Percentiles rank a stretch among this genome's conserved stretches.
Conservation (phyloP, 345 rosid species). For the Salix caprea region DNA sequence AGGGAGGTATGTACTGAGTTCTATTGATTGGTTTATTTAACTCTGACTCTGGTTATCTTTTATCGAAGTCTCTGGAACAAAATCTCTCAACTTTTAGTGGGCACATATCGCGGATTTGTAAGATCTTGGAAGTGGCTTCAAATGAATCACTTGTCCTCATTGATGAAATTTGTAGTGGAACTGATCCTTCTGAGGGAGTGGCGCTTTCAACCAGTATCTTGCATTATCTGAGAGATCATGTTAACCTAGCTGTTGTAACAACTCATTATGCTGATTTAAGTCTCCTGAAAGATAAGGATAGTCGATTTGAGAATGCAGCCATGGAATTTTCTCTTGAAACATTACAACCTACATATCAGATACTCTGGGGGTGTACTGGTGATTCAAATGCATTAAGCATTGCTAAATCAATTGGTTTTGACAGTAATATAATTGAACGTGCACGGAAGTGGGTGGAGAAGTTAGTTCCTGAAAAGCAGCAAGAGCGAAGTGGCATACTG, state of each 20-base stretch:
- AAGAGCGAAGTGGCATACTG: constrained; percentile 55
- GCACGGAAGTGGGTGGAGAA: constrained; percentile 71
- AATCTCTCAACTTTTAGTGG: constrained; percentile 92
- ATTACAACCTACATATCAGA: constrained; percentile 67
- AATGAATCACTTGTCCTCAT: constrained; percentile 78
- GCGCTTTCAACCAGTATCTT: constrained; percentile 80
- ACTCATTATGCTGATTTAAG: constrained; percentile 92
- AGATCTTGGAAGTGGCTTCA: constrained; percentile 64
- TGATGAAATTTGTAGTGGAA: constrained; percentile 93
- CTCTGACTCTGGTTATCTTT: constrained; percentile 47
- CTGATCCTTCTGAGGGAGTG: constrained; percentile 96
- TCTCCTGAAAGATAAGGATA: constrained; percentile 64
- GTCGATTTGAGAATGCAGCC: constrained; percentile 78
- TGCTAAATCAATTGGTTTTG: constrained; percentile 76
- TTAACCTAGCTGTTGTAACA: constrained; percentile 69
- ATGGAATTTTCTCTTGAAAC: constrained; percentile 90
- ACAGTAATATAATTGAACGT: constrained; percentile 49
- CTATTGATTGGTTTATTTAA: constrained; percentile 19
- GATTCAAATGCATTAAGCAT: constrained; percentile 80
- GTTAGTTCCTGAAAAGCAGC: constrained; percentile 66
- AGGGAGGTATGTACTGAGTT: constrained; percentile 19
- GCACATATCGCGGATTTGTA: constrained; percentile 64
- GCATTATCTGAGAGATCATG: constrained; percentile 51
- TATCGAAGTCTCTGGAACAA: constrained; percentile 80
- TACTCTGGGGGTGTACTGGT: constrained; percentile 85